Base-by-base conservation (phyloP, 2,329 filamentous ascomycete species). In the Ophiostoma tasmaniense region DNA sequence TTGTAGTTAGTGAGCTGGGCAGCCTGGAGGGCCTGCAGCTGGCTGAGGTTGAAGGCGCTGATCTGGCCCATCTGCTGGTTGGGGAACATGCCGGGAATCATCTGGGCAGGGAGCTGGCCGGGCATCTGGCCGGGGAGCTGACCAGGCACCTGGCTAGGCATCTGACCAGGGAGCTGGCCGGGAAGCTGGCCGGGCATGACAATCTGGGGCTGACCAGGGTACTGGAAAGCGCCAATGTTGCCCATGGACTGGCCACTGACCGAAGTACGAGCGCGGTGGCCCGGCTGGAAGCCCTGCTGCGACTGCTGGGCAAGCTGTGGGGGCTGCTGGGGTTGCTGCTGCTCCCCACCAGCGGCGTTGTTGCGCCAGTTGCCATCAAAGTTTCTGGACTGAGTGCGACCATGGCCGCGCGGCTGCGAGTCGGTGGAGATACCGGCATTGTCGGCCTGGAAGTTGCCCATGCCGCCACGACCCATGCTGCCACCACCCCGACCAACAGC, bases 301-400 rank as follows among this genome's bases (percentile, higher is more conserved):
- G 62, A 55, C 11, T 69, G 67, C 77, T 87, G 86, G 73, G 82
- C 85, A 78, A 86, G 89, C 45, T 70, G 65, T 13, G 68, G 75
- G 83, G 84, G 69, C 76, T 77, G 68, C 75, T 77, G 69, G 20
- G 64, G 68, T 25, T 70, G 69, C 86, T 89, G 45, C 45, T 45
- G 6, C 25, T 61, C 25, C 13, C 55, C 55, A 28, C 55, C 55
- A 25, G 33, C 30, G 5, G 30, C 20, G 37, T 65, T 65, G 5
- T 65, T 22, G 75, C 95, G 91, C 95, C 95, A 99, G 80, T 99
- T 99, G 75, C 93, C 89, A 74, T 99, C 95, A 76, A 98, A 98
- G 80, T 98, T 99, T 72, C 95, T 89, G 30, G 95, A 99, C 13
- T 87, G 87, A 39, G 89, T 90, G 71, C 95, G 88, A 72, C 87